Evolutionary conservation across 2,329 filamentous ascomycete species (phyloP), one percentile per base, ranked within the genome.

Genomic region (Penicillium hesseltinei): DNA sequence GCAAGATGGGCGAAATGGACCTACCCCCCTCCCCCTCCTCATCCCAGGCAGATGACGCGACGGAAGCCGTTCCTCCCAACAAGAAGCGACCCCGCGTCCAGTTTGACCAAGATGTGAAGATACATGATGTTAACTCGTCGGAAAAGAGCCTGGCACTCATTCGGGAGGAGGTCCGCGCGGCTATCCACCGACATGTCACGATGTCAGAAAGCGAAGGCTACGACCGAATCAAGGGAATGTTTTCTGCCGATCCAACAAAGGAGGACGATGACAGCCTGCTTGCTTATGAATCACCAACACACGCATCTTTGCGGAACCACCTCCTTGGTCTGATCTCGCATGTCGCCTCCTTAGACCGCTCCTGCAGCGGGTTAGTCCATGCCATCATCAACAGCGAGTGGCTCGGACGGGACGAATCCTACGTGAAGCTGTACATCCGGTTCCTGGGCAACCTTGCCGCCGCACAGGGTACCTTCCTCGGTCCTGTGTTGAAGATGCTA

Each of bases 391-490:
- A 81, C 60, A 83, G 83, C 59, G 78, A 82, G 65, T 88, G 85
- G 85, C 74, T 87, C 38, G 84, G 83, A 44, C 79, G 85, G 56
- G 84, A 87, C 60, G 82, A 85, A 57, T 73, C 76, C 19, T 88
- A 86, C 66, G 78, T 84, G 47, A 78, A 78, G 58, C 71, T 83
- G 7, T 88, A 82, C 71, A 77, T 81, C 54, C 75, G 80, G 40
- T 83, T 87, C 57, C 67, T 88, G 49, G 80, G 81, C 27, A 82
- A 81, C 50, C 78, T 99, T 45, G 86, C 92, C 51, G 95, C 90
- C 59, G 89, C 92, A 0, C 91, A 97, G 68, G 88, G 90, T 44
- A 87, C 85, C 15, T 95, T 91, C 74, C 83, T 95, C 35, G 82
- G 82, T 23, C 81, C 85, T 21, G 87, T 96, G 39, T 82, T 97